Conservation (phyloP, 2,329 filamentous ascomycete genomes). For the Phyllosticta citrichinensis region DNA sequence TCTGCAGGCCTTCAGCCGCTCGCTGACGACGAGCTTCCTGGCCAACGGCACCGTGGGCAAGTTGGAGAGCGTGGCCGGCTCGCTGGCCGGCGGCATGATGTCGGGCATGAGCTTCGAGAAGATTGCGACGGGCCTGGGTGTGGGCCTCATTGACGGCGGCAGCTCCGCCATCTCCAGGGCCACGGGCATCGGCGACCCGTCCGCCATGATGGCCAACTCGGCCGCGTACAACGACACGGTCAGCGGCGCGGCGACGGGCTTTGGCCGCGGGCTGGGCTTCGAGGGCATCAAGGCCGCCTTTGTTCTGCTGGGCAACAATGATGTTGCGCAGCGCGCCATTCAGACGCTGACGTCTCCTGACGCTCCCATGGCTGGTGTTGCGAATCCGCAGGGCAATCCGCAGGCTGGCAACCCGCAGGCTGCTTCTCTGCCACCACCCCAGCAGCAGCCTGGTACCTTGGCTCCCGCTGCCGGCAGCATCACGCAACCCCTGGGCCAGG, state of each 20-base stretch:
- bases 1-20: not conserved
- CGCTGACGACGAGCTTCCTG: constrained; percentile 4
- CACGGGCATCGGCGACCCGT: not conserved
- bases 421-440: not conserved
- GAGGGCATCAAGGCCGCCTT: constrained; percentile 1
- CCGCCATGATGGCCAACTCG: not conserved
- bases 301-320: not conserved
- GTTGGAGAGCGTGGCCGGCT: not conserved
- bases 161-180: not conserved
- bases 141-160: constrained; percentile 1
- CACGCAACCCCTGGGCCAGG: not conserved
- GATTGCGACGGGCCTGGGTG: not conserved
- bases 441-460: not conserved
- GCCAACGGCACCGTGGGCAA: not conserved
- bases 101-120: not conserved
- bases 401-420: not conserved
- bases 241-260: constrained; percentile 1
- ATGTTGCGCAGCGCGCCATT: not conserved
- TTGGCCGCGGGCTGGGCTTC: constrained; percentile 1
- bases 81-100: not conserved
- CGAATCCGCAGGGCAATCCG: not conserved
- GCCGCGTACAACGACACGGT: constrained; percentile 2
- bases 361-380: not conserved
- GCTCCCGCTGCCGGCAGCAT: not conserved
- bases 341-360: not conserved